Percentiles rank a stretch among this genome's conserved stretches.
Evolutionary conservation across 1,284 basidiomycete species (phyloP).

Genomic region (Grifola frondosa): DNA sequence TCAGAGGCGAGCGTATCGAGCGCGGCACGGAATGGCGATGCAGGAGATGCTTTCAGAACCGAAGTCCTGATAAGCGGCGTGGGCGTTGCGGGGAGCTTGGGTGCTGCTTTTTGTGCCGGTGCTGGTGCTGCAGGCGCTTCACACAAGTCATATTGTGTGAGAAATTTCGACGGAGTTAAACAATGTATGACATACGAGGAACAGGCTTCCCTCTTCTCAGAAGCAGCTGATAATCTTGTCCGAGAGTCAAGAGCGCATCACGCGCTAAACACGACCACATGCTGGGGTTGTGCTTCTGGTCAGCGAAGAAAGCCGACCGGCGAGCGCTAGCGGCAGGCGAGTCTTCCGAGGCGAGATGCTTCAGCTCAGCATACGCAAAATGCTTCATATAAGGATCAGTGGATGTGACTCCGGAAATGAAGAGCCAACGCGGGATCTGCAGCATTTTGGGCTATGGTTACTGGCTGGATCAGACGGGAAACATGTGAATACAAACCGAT

Average conservation of each 20-base stretch:
- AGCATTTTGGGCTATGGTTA: slow-evolving; percentile 40
- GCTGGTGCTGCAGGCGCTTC: slow-evolving; percentile 27
- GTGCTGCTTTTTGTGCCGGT: slow-evolving; percentile 18
- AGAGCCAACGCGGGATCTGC: slow-evolving; percentile 50
- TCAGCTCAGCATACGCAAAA: slow-evolving; percentile 58
- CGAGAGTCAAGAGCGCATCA: slow-evolving; percentile 59
- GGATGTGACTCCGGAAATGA: slow-evolving; percentile 61
- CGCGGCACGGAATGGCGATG: slow-evolving; percentile 49
- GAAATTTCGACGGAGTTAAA: background rate
- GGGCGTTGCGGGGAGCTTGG: slow-evolving; percentile 28
- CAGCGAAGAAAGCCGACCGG: slow-evolving; percentile 62
- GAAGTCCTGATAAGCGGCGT: slow-evolving; percentile 48
- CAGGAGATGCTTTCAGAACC: slow-evolving; percentile 42
- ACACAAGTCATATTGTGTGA: background rate
- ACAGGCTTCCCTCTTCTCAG: slow-evolving; percentile 48
- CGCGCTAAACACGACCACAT: slow-evolving; percentile 63
- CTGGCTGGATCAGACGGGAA: slow-evolving; percentile 37
- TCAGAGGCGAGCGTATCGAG: slow-evolving; percentile 58
- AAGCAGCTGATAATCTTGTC: slow-evolving; percentile 62
- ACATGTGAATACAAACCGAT: background rate
- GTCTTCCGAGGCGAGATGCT: slow-evolving; percentile 42
- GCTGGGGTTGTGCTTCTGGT: slow-evolving; percentile 65
- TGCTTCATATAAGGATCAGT: slow-evolving; percentile 49
- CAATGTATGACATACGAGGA: slow-evolving; percentile 24
- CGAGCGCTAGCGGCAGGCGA: slow-evolving; percentile 38